Conservation (phyloP, 1,284 basidiomycete genomes). For the Moesziomyces sp. region DNA sequence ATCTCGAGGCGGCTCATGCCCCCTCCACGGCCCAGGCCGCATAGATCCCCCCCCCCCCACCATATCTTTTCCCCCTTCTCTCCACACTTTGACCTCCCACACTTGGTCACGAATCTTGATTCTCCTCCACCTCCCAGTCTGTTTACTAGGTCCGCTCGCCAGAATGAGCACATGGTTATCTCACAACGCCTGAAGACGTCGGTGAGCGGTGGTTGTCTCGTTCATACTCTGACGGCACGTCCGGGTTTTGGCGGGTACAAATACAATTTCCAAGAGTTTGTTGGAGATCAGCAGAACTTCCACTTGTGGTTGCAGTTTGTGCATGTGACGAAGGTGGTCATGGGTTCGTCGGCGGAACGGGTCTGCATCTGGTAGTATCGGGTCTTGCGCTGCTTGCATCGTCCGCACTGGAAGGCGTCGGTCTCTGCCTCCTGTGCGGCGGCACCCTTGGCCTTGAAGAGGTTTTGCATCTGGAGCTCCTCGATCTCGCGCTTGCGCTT, state of each 20-base stretch:
- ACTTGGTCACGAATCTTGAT: too few relatives aligned
- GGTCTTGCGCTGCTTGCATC: slow-evolving; percentile 74
- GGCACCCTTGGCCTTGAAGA: slow-evolving; percentile 91
- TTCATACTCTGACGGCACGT: too few relatives aligned
- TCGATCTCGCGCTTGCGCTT: slow-evolving; percentile 85
- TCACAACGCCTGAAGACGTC: too few relatives aligned
- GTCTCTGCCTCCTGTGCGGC: slow-evolving; percentile 87
- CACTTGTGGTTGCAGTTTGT: slow-evolving; percentile 65
- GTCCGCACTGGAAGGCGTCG: slow-evolving; percentile 94
- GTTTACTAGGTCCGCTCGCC: neutral
- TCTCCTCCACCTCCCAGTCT: neutral
- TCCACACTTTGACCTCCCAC: too few relatives aligned
- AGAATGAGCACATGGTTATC: neutral
- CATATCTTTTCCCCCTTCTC: slow-evolving; percentile 1
- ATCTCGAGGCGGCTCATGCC: slow-evolving; percentile 22
- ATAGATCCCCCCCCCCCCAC: neutral
- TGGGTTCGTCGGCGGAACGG: slow-evolving; percentile 65
- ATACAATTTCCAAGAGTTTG: neutral
- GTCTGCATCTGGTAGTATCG: slow-evolving; percentile 67
- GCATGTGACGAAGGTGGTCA: slow-evolving; percentile 66
- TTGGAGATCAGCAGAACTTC: slow-evolving; percentile 58
- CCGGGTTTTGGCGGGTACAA: slow-evolving; percentile 4
- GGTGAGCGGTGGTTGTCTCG: too few relatives aligned
- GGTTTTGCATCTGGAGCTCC: slow-evolving; percentile 74
- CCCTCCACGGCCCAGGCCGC: neutral